Evolutionary conservation across 495 filamentous ascomycete genomes (phyloP), one percentile per base, ranked within the genome.

Genomic region (Glutinoglossum americanum): DNA sequence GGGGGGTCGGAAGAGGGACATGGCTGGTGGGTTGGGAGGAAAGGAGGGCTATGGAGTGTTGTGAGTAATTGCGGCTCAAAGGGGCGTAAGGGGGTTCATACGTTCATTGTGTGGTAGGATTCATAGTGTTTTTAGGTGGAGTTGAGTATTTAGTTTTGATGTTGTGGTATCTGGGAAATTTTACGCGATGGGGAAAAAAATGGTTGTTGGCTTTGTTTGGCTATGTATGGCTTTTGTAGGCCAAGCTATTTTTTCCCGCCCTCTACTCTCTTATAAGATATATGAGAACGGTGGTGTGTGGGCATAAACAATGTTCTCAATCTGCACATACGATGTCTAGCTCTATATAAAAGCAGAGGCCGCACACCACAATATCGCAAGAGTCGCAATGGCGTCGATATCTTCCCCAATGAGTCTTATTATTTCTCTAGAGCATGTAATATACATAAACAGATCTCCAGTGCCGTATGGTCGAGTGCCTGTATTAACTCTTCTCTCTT

Each of bases 1-100:
- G 26, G 90, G 93, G 10, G 89, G 87, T 44, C 82, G 79, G 69
- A 95, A 84, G 41, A 45, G 41, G n/a, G 41, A 45, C 41, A 45
- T 45, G 41, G 41, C 13, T n/a, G 41, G 41, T 45, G 10, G 41
- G 41, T 4, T 1, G 3, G 9, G 41, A 7, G 41, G 41, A 13
- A n/a, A 21, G 41, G n/a, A 45, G 19, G 37, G 15, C 37, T 41
- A 15, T 15, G 13, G 37, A 17, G 13, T 11, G 4, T 41, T 41
- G n/a, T 45, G 41, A 45, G 41, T 4, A 21, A 45, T 7, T 45
- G 17, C n/a, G 37, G 37, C 37, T 15, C 15, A 11, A 17, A 17
- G 15, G 15, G 13, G 37, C 5, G 13, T 11, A 11, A 15, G 37
- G 15, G 37, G 37, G 15, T 41, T 41, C 5, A 13, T 41, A 41